A percentile compares a stretch with the other conserved stretches of the same genome.
Evolutionary conservation across 192 early-diverging fungal species (phyloP).

Genomic region (Coemansia sp.): DNA sequence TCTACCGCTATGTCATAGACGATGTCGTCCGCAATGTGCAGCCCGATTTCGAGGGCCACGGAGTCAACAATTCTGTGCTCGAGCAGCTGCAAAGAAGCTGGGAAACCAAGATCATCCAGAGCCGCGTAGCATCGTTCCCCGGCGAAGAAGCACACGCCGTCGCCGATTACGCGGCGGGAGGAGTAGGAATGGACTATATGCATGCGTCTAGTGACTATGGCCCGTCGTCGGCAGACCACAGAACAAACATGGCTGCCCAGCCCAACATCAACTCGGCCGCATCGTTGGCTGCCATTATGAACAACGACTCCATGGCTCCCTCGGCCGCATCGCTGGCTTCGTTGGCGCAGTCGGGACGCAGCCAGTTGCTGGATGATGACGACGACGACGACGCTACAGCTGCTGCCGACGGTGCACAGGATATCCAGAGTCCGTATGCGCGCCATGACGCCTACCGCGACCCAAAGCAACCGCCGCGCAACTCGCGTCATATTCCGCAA

Average conservation of each 20-base stretch:
- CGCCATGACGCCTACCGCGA: constrained; percentile 5
- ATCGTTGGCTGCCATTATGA: constrained; percentile 53
- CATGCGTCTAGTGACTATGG: constrained; percentile 5
- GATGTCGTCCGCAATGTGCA: constrained; percentile 89
- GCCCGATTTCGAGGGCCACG: constrained; percentile 85
- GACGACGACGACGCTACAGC: constrained; percentile 28
- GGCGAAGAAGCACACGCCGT: constrained; percentile 34
- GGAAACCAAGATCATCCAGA: constrained; percentile 63
- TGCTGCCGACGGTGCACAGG: constrained; percentile 6
- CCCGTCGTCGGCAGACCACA: background rate
- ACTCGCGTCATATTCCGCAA: constrained; percentile 54
- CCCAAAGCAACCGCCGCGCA: too few species aligned
- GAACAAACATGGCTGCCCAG: constrained; percentile 11
- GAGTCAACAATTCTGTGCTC: constrained; percentile 83
- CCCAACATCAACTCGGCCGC: constrained; percentile 50
- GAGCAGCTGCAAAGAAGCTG: constrained; percentile 75
- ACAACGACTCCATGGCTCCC: constrained; percentile 44
- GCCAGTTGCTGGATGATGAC: constrained; percentile 40
- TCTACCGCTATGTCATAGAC: constrained; percentile 89
- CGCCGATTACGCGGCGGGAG: constrained; percentile 4
- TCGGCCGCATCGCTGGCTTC: constrained; percentile 55
- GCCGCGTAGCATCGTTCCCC: constrained; percentile 52
- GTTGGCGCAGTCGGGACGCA: constrained; percentile 51
- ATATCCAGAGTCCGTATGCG: constrained; percentile 8
- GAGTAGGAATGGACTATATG: constrained; percentile 3